Percentiles rank a stretch among this genome's conserved stretches.
Conservation (phyloP, 768 basidiomycete species). For the Boletus rubropictus region DNA sequence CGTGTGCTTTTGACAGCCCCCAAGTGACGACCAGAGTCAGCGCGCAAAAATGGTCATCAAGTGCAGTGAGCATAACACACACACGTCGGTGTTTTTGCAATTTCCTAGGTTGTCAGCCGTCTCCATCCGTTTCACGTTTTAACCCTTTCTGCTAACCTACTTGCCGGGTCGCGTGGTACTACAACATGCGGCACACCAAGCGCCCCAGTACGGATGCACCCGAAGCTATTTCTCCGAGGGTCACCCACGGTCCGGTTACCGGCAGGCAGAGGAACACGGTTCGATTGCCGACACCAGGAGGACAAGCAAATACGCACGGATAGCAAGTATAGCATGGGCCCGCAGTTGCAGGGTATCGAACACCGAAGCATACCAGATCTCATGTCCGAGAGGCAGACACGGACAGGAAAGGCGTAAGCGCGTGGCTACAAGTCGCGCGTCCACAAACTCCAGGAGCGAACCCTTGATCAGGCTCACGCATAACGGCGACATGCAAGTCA, state of each 20-base stretch:
- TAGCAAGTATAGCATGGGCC: constrained; percentile 15
- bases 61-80: constrained; percentile 8
- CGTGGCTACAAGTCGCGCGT: constrained; percentile 12
- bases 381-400: constrained; percentile 6
- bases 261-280: constrained; percentile 8
- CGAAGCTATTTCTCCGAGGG: constrained; percentile 5
- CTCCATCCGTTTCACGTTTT: constrained; percentile 25
- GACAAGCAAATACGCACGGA: constrained; percentile 1
- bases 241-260: constrained; percentile 10
- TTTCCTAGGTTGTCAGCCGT: constrained; percentile 12
- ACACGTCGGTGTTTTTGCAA: constrained; percentile 11
- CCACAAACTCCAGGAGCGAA: constrained; percentile 4
- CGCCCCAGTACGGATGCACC: neutral
- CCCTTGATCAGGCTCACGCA: constrained; percentile 6
- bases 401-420: constrained; percentile 6
- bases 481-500: constrained; percentile 7
- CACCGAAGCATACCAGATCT: constrained; percentile 9
- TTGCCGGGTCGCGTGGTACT: constrained; percentile 26
- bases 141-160: constrained; percentile 19
- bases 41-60: constrained; percentile 14
- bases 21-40: constrained; percentile 10
- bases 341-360: constrained; percentile 8
- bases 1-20: constrained; percentile 11
- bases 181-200: constrained; percentile 4
- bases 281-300: constrained; percentile 8